Base-by-base conservation (phyloP, 1,284 basidiomycete genomes). In the Erythrobasidium hasegawianum region DNA sequence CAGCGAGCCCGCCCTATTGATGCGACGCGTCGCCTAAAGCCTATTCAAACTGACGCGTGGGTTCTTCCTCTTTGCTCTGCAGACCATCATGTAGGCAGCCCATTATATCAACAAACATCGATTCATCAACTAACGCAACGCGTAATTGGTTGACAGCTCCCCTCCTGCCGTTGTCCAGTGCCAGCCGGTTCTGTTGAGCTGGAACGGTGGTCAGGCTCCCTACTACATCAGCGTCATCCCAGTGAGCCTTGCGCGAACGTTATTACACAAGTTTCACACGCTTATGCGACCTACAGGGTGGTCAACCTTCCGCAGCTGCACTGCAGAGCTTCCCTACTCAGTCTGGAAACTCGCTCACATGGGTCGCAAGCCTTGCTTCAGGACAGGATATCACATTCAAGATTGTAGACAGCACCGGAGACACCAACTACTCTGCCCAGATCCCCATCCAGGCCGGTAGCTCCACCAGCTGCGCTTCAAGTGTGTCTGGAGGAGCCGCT, bases 351-450 rank as follows among this genome's bases (percentile, higher is more conserved):
- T 55, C 41, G 38, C 72, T 70, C 69, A 72, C 71, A 49, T 76
- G 75, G 75, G 70, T 55, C 49, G 72, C 73, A 60, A 69, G 75
- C 70, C 24, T 74, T 45, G 58, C 74, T 49, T 50, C 70, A 7
- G 73, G 73, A 41, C 72, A 71, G 59, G 67, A 69, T 49, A 69
- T 74, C 59, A 74, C 75, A 57, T 66, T 76, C 29, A 57, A 69
- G 29, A 70, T 76, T 64, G 62, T 58, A 60, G 75, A 76, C 56
- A 69, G 59, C 52, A 68, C 50, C 33, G 75, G 75, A 60, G 40
- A 26, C 52, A 50, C 61, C 64, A 69, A 69, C 58, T 69, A 61
- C 64, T 66, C 62, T 22, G 20, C 39, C 33, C 58, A 60, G 45
- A 33, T 67, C 26, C 27, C 47, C 33, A 59, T 69, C 40, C 68